Conservation (phyloP, 441 rosid species). For the Biscutella laevigata region DNA sequence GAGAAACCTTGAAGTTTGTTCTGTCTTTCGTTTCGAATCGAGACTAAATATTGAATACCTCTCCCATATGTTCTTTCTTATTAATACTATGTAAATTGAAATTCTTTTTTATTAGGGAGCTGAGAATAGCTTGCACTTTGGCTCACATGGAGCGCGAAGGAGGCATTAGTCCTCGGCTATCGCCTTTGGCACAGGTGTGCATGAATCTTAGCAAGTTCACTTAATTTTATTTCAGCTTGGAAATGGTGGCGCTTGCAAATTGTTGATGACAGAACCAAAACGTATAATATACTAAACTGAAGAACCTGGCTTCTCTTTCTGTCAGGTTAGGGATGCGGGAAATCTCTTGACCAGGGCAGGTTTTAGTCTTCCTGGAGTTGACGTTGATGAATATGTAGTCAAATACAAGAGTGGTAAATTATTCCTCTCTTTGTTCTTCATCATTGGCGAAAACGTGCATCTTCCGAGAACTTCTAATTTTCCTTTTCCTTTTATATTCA, state of each 20-base stretch:
- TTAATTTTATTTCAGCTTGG: background rate
- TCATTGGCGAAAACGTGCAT: background rate
- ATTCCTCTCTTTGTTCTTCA: background rate
- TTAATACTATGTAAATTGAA: background rate
- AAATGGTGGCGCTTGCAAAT: background rate
- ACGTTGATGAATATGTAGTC: slow-evolving; percentile 82
- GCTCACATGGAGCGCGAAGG: slow-evolving; percentile 99
- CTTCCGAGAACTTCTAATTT: background rate
- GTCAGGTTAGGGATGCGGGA: slow-evolving; percentile 92
- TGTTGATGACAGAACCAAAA: background rate
- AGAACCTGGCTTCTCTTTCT: slow-evolving; percentile 6
- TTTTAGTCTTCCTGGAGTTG: slow-evolving; percentile 88
- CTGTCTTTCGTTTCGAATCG: background rate
- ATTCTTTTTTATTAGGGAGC: slow-evolving; percentile 44
- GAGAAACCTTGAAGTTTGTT: slow-evolving; percentile 88
- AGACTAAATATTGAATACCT: background rate
- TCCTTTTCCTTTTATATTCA: slow-evolving; percentile 19
- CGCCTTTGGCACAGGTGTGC: slow-evolving; percentile 93
- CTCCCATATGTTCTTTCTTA: background rate
- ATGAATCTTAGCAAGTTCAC: background rate
- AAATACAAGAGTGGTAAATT: slow-evolving; percentile 73
- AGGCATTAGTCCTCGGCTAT: slow-evolving; percentile 86
- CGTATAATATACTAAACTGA: background rate
- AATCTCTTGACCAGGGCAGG: slow-evolving; percentile 95
- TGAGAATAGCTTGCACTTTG: slow-evolving; percentile 96